Base-by-base conservation (phyloP, 2,329 filamentous ascomycete species). In the Fusarium sublunatum region DNA sequence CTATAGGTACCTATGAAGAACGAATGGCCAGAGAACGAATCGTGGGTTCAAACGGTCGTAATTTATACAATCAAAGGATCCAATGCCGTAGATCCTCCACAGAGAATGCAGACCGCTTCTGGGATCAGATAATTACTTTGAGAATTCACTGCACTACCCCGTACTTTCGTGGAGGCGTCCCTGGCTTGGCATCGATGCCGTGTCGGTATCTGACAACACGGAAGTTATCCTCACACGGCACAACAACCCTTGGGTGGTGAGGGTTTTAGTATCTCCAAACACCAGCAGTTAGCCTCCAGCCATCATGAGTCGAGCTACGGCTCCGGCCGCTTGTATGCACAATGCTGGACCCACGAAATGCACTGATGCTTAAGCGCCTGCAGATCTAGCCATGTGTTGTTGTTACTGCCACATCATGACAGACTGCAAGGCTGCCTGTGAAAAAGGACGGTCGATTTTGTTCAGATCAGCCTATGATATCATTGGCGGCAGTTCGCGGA, bases 401-500 rank as follows among this genome's bases (percentile, higher is more conserved):
- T 22, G 19, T 29, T 38, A 25, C 26, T 35, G 15, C 44, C 22
- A 19, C 13, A 26, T 8, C 50, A 41, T 2, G 15, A 46, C 28
- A 31, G 24, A 10, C 24, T 34, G 13, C 32, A 34, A 44, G 11
- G 22, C 19, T 25, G 4, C 42, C 51, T 50, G n/a, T n/a, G n/a
- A n/a, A n/a, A n/a, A n/a, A n/a, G n/a, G n/a, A n/a, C n/a, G n/a
- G n/a, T n/a, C n/a, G n/a, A n/a, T n/a, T 26, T 12, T 43, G 31
- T 10, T 11, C 45, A 32, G n/a, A 15, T 32, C 41, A 39, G 19
- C 46, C 46, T 49, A 71, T 71, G 69, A 71, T 65, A 61, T 71
- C 69, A 71, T 71, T 50, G 39, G 39, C 36, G 34, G 62, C 60
- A 67, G 58, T 53, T 68, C 51, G 69, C 58, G 63, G 59, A 56